A percentile compares a stretch with the other conserved stretches of the same genome.
Evolutionary conservation across 2,329 filamentous ascomycete genomes (phyloP).

Genomic region (Penicillium freii): DNA sequence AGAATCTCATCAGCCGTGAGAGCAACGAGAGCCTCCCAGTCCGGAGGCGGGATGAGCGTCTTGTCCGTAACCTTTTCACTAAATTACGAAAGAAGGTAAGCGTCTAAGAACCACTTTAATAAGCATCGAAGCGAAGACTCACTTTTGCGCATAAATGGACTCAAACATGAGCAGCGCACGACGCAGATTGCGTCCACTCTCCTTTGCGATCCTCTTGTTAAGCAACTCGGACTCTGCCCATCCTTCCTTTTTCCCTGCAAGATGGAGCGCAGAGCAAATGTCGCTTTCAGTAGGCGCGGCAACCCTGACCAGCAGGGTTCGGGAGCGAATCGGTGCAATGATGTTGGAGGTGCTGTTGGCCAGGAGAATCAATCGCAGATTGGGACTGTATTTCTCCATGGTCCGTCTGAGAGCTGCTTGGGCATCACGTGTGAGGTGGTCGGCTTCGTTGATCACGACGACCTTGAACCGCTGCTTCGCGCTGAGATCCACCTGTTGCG

Average conservation of each 20-base stretch:
- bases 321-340: slow-evolving; percentile 93
- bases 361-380: slow-evolving; percentile 83
- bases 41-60: slow-evolving; percentile 87
- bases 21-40: slow-evolving; percentile 90
- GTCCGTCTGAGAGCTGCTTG: slow-evolving; percentile 91
- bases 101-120: not conserved
- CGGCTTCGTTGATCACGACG: slow-evolving; percentile 98
- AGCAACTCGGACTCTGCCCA: slow-evolving; percentile 75
- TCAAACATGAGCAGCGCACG: slow-evolving; percentile 95
- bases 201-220: slow-evolving; percentile 80
- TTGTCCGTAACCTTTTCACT: slow-evolving; percentile 88
- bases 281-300: slow-evolving; percentile 82
- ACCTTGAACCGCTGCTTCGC: slow-evolving; percentile 96
- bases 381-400: slow-evolving; percentile 99
- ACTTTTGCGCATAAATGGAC: slow-evolving; percentile 96
- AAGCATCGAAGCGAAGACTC: slow-evolving; percentile 36
- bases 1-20: slow-evolving; percentile 93
- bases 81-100: slow-evolving; percentile 14
- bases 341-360: slow-evolving; percentile 98
- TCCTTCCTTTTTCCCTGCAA: slow-evolving; percentile 73
- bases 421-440: slow-evolving; percentile 88
- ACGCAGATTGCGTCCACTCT: slow-evolving; percentile 87
- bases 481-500: slow-evolving; percentile 92
- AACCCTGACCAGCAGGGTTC: slow-evolving; percentile 87
- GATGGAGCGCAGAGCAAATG: slow-evolving; percentile 72